Evolutionary conservation across 2,329 filamentous ascomycete species (phyloP), one percentile per base, ranked within the genome.

Genomic region (Trichoderma gracile): DNA sequence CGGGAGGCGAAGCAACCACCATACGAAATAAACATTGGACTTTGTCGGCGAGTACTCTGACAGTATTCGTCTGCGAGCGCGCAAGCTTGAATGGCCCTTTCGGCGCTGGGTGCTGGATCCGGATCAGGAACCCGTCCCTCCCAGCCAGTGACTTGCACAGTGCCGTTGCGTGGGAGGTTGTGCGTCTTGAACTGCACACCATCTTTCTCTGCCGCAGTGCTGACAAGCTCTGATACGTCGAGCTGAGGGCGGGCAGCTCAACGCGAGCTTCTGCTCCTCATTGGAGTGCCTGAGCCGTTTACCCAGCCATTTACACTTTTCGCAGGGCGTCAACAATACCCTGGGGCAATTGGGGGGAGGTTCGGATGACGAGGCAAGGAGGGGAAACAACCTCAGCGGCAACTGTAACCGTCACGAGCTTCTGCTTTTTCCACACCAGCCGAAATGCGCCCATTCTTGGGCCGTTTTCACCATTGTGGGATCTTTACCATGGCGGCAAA

Each of bases 101-200:
- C 46, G 60, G 42, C 42, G 25, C 19, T 63, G 42, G 40, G 19
- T 42, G 25, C 49, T 63, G 42, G 27, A 40, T 54, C 60, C 60
- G 50, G 50, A 19, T 21, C 60, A 63, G 60, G 60, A 63, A 65
- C 63, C 61, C 61, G 61, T 52, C 49, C 49, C 25, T 52, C 30
- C 61, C 53, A 21, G 42, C 40, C 45, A 42, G 46, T 30, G 38
- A 27, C 49, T 38, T 27, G 38, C 56, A 65, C 56, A 65, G 63
- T 65, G 56, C 45, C 23, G 43, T 30, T 40, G 50, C 49, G 12
- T 45, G 27, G 52, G 17, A 58, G 12, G 27, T 9, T 47, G 47
- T 15, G 42, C 17, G 25, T 17, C 33, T 5, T 45, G 33, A 15
- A 10, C 47, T 52, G n/a, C 49, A 46, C 62, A 58, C 62, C 54